phyloP scores from a whole-genome alignment of 805 yeast genomes.

The Kodamaea kaohsiungensis region DNA sequence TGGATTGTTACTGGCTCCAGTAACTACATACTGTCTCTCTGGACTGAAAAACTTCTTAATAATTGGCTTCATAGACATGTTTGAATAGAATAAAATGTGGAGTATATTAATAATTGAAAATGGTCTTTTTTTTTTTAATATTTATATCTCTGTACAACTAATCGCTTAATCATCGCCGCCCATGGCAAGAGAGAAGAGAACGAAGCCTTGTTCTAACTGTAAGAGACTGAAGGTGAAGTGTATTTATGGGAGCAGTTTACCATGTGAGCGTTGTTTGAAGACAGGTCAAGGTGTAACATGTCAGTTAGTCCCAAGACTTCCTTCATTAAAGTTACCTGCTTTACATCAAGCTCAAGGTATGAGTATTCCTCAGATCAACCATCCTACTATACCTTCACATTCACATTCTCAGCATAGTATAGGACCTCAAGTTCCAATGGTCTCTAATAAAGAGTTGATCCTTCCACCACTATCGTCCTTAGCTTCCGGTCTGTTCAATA shows the following conservation, averaged over 20 bases:
- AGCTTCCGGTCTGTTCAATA: conserved; percentile 2
- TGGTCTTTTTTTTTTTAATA: not conserved
- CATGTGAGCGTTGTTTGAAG: conserved; percentile 59
- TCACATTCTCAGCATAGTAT: not conserved
- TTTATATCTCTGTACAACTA: not conserved
- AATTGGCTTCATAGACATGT: conserved; percentile 26
- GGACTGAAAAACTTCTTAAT: conserved; percentile 50
- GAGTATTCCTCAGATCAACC: not conserved
- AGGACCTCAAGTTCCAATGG: not conserved
- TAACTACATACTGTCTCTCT: conserved; percentile 56
- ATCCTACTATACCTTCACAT: not conserved
- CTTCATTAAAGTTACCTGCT: conserved; percentile 37
- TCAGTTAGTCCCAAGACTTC: conserved; percentile 56
- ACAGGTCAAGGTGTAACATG: conserved; percentile 49
- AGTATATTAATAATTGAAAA: not conserved
- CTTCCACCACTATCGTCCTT: conserved; percentile 6
- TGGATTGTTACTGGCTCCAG: conserved; percentile 70
- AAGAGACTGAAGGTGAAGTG: conserved; percentile 65
- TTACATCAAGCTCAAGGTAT: conserved; percentile 7
- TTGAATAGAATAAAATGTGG: not conserved
- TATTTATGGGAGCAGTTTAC: conserved; percentile 45
- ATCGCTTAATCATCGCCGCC: not conserved
- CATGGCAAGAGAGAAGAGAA: conserved; percentile 40
- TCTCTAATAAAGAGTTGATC: not conserved
- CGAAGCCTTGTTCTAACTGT: conserved; percentile 66